Evolutionary conservation across 345 rosid genomes (phyloP).

Genomic region (Streptanthus diversifolius): DNA sequence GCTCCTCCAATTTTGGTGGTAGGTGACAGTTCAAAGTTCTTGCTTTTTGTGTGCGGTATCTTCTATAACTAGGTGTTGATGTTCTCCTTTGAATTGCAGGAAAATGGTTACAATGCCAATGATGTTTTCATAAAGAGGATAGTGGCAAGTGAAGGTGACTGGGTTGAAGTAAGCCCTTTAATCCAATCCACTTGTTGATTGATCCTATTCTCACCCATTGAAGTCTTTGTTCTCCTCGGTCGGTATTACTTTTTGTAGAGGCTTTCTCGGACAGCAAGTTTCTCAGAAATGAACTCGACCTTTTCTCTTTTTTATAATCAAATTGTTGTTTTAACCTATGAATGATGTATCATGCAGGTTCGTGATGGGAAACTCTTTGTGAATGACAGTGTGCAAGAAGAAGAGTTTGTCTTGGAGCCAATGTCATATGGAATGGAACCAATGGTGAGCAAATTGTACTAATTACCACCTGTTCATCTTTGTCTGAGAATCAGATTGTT

Average conservation of each 20-base stretch:
- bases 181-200: slow-evolving; percentile 37
- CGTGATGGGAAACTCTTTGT: slow-evolving; percentile 66
- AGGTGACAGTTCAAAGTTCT: background rate
- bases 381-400: slow-evolving; percentile 62
- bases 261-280: background rate
- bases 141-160: slow-evolving; percentile 88
- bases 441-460: slow-evolving; percentile 44
- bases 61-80: background rate
- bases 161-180: slow-evolving; percentile 70
- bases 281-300: slow-evolving; percentile 13
- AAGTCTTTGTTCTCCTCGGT: slow-evolving; percentile 16
- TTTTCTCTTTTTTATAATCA: background rate
- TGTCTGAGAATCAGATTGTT: background rate
- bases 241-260: slow-evolving; percentile 21
- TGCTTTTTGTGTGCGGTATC: background rate
- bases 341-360: slow-evolving; percentile 43
- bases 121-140: slow-evolving; percentile 86
- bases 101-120: slow-evolving; percentile 47
- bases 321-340: background rate
- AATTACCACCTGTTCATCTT: background rate
- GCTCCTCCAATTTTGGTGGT: slow-evolving; percentile 81
- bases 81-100: slow-evolving; percentile 39
- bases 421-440: slow-evolving; percentile 64
- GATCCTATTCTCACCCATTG: slow-evolving; percentile 23
- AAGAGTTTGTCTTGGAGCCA: slow-evolving; percentile 73